Base-by-base conservation (phyloP, 2,329 filamentous ascomycete species). In the Trichoderma cornu-damae region DNA sequence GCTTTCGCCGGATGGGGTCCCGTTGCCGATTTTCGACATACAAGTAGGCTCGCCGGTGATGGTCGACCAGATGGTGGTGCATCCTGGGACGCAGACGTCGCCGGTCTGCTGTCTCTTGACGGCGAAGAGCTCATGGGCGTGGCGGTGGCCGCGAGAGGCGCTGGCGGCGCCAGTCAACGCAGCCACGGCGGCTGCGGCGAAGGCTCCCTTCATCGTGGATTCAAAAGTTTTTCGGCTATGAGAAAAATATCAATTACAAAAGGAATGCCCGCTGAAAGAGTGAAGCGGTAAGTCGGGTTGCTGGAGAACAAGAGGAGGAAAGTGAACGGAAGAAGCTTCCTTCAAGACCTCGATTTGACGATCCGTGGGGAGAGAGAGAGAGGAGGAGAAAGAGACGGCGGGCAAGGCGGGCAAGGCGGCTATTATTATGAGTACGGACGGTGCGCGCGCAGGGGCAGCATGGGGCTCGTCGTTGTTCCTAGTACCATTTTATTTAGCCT, bases 221-320 rank as follows among this genome's bases (percentile, higher is more conserved):
- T 35, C 24, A 61, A 63, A 61, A n/a, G n/a, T n/a, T 68, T 62
- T 51, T 52, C 44, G 61, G 22, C 34, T 47, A 57, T 18, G 26
- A 28, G 48, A 22, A 54, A 37, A 24, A 38, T 35, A 56, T 32
- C 32, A 52, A 59, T 50, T 26, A 55, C 46, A 60, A 56, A 62
- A 88, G 75, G 85, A 89, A 78, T 85, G 86, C 83, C 88, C 88
- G 88, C 88, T 91, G 77, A 92, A 90, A 73, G 89, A 90, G 85
- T 90, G 87, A 89, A 89, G 86, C 86, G 86, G 86, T 86, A 65
- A 69, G 74, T 78, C 70, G 66, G 66, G 61, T 64, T 65, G 67
- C 70, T 69, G 70, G 66, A 67, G 72, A 77, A 77, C 71, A 72
- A 77, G 75, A 75, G 69, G 75, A 76, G 73, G 77, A 79, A 78